These are phyloP conservation scores for Mallotus repandus DNA, from an alignment of 441 rosid species.

Conservation along the genomic window DNA sequence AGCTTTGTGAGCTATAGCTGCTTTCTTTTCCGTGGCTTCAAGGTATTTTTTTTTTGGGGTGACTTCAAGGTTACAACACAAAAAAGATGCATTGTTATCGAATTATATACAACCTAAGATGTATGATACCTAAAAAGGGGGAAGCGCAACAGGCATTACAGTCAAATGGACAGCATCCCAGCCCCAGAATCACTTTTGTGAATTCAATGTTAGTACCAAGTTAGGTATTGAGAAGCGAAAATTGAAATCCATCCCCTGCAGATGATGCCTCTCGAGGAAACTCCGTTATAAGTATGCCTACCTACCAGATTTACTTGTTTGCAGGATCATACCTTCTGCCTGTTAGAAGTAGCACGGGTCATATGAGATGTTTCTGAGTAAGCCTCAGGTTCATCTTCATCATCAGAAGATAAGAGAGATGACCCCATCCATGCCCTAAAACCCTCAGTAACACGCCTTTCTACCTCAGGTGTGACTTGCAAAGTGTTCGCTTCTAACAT, in stretches of 20 bases:
- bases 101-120: conserved; percentile 18
- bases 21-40: background rate
- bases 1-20: background rate
- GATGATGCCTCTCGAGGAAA: background rate
- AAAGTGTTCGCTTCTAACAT: conserved; percentile 75
- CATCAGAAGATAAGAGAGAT: conserved; percentile 79
- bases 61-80: background rate
- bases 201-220: background rate
- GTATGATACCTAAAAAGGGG: background rate
- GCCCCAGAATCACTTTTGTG: background rate
- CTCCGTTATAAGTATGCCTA: background rate
- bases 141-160: background rate
- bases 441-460: conserved; percentile 76
- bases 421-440: conserved; percentile 90
- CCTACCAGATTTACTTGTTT: background rate
- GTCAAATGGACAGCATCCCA: background rate
- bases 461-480: conserved; percentile 72
- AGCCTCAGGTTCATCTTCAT: conserved; percentile 70
- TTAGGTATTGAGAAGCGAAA: conserved; percentile 13
- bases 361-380: conserved; percentile 41
- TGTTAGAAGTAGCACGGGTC: conserved; percentile 32
- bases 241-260: conserved; percentile 16
- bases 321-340: conserved; percentile 39
- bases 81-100: background rate
- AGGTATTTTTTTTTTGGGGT: too few relatives aligned